A percentile compares a stretch with the other conserved stretches of the same genome.
Conservation (phyloP, 2,329 filamentous ascomycete species). For the Elsinoe perseae region DNA sequence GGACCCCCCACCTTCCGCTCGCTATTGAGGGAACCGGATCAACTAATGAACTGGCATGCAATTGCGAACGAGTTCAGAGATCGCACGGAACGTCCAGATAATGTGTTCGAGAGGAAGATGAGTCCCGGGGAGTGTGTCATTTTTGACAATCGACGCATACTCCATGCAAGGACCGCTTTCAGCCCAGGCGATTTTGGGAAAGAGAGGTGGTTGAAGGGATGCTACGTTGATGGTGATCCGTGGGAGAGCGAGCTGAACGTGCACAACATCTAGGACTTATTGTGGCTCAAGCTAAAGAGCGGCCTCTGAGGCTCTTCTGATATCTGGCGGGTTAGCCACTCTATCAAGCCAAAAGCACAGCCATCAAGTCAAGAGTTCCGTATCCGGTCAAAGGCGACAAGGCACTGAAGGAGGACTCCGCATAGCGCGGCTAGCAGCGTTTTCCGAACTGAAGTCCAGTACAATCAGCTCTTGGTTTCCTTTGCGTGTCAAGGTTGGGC, state of each 20-base stretch:
- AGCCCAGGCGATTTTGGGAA: slow-evolving; percentile 53
- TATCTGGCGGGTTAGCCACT: too few species aligned
- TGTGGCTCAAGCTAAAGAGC: too few species aligned
- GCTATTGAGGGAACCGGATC: neutral
- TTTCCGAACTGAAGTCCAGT: too few species aligned
- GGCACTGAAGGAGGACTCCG: too few species aligned
- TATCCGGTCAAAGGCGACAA: too few species aligned
- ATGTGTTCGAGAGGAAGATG: slow-evolving; percentile 64
- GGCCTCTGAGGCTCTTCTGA: too few species aligned
- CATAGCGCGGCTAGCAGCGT: too few species aligned
- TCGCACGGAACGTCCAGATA: slow-evolving; percentile 49
- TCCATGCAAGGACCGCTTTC: slow-evolving; percentile 77
- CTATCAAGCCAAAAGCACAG: too few species aligned
- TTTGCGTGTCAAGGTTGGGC: too few species aligned
- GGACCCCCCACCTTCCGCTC: slow-evolving; percentile 23
- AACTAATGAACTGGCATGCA: slow-evolving; percentile 38
- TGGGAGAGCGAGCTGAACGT: slow-evolving; percentile 36
- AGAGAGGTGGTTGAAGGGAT: slow-evolving; percentile 73
- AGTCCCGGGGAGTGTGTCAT: slow-evolving; percentile 78
- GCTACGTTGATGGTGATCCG: slow-evolving; percentile 67
- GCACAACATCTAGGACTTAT: slow-evolving; percentile 10
- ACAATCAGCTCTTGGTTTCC: too few species aligned
- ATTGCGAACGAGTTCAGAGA: slow-evolving; percentile 51
- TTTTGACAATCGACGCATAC: slow-evolving; percentile 81
- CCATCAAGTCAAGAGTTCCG: too few species aligned